phyloP scores from a whole-genome alignment of 371 early-diverging fungal species.

The Rhizopus delemar region DNA sequence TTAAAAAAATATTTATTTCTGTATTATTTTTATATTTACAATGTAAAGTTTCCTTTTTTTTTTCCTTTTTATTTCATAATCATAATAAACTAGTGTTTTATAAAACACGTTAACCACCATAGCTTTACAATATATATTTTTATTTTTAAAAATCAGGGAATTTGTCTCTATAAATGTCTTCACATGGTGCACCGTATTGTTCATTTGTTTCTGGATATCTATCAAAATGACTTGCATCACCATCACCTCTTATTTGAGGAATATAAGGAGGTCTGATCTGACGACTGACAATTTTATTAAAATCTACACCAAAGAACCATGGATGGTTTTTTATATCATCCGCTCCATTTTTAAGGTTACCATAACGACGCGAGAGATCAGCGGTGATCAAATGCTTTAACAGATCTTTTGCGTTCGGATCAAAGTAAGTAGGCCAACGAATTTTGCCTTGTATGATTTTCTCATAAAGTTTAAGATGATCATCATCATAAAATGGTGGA shows the following conservation, averaged over 20 bases:
- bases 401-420: constrained; percentile 88
- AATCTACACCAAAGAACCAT: constrained; percentile 96
- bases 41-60: background rate
- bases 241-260: constrained; percentile 82
- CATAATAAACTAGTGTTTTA: no score
- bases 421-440: constrained; percentile 91
- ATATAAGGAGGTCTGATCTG: constrained; percentile 90
- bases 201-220: constrained; percentile 85
- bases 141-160: constrained; percentile 27
- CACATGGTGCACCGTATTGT: constrained; percentile 47
- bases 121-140: background rate
- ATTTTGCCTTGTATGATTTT: constrained; percentile 89
- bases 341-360: constrained; percentile 88
- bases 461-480: constrained; percentile 93
- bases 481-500: constrained; percentile 93
- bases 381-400: constrained; percentile 84
- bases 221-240: constrained; percentile 96
- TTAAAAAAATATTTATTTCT: background rate
- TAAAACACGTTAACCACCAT: no score
- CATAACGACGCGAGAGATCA: constrained; percentile 88
- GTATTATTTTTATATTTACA: background rate
- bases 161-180: constrained; percentile 22
- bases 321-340: constrained; percentile 91
- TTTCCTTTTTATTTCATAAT: no score
- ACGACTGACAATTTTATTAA: constrained; percentile 73